phyloP scores from a whole-genome alignment of 192 early-diverging fungal genomes.

The Podila minutissima region DNA sequence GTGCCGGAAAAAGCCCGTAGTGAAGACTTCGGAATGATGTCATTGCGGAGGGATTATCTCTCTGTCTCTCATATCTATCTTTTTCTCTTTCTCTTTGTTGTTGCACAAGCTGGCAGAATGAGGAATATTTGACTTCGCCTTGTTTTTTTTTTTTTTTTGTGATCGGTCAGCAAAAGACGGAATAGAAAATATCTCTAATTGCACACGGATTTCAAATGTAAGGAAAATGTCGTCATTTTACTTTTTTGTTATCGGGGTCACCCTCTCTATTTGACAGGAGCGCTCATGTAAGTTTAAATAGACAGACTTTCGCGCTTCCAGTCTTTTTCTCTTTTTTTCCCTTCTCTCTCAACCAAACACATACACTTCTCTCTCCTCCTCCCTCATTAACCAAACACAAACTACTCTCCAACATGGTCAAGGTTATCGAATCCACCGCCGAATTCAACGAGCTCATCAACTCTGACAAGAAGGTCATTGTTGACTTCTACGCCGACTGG shows the following conservation, averaged over 20 bases:
- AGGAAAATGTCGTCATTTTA: slow-evolving; percentile 5
- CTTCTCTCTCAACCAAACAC: slow-evolving; percentile 1
- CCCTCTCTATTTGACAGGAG: not conserved
- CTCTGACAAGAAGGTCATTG: slow-evolving; percentile 63
- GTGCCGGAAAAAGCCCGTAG: no score
- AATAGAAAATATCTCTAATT: not conserved
- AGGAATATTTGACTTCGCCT: no score
- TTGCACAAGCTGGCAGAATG: no score
- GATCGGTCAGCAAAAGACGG: slow-evolving; percentile 6
- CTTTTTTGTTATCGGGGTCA: not conserved
- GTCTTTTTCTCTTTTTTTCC: not conserved
- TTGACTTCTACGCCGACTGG: slow-evolving; percentile 87
- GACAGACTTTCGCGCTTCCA: not conserved
- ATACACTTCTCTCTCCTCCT: not conserved
- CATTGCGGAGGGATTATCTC: no score
- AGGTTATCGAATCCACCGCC: slow-evolving; percentile 30
- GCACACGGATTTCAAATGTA: not conserved
- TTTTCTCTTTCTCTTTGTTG: no score
- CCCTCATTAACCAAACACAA: not conserved
- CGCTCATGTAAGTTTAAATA: not conserved
- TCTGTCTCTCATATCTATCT: no score
- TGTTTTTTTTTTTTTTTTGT: no score
- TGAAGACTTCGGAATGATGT: no score
- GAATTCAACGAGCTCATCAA: slow-evolving; percentile 57
- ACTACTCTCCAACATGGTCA: slow-evolving; percentile 42